A percentile compares a stretch with the other conserved stretches of the same genome.
Evolutionary conservation across 139 green algal genomes (phyloP).

Genomic region (Axilococcus clingmanii): DNA sequence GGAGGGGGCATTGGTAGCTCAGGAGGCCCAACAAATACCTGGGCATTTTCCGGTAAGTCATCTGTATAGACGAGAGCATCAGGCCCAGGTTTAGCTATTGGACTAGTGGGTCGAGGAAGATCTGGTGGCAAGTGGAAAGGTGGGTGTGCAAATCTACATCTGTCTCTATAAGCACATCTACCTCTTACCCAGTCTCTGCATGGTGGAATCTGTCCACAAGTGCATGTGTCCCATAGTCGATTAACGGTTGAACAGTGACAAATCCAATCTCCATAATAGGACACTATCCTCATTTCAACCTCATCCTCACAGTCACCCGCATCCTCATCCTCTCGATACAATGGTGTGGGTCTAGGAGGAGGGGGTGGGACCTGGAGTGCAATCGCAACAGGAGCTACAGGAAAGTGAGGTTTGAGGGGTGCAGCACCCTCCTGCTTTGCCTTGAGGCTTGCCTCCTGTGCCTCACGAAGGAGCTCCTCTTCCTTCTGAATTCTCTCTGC

Average conservation of each 20-base stretch:
- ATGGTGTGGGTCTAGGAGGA: slow-evolving; percentile 1
- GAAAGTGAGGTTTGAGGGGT: neutral
- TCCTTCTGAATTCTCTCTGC: slow-evolving; percentile 23
- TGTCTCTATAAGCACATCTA: slow-evolving; percentile 29
- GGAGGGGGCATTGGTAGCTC: neutral
- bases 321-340: slow-evolving; percentile 1
- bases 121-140: slow-evolving; percentile 30
- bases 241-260: slow-evolving; percentile 26
- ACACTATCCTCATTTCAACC: slow-evolving; percentile 34
- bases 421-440: neutral
- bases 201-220: slow-evolving; percentile 28
- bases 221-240: slow-evolving; percentile 35
- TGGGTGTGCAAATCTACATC: slow-evolving; percentile 31
- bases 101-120: slow-evolving; percentile 21
- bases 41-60: neutral
- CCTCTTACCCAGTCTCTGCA: slow-evolving; percentile 37
- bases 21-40: neutral
- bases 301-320: too few species aligned
- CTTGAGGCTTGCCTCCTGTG: slow-evolving; percentile 33
- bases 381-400: neutral
- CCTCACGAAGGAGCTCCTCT: slow-evolving; percentile 40
- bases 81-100: slow-evolving; percentile 22
- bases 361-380: neutral
- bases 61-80: slow-evolving; percentile 12
- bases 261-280: slow-evolving; percentile 35